Evolutionary conservation across 2,329 filamentous ascomycete genomes (phyloP), one percentile per base, ranked within the genome.

Genomic region (Herpotrichia juniperi): DNA sequence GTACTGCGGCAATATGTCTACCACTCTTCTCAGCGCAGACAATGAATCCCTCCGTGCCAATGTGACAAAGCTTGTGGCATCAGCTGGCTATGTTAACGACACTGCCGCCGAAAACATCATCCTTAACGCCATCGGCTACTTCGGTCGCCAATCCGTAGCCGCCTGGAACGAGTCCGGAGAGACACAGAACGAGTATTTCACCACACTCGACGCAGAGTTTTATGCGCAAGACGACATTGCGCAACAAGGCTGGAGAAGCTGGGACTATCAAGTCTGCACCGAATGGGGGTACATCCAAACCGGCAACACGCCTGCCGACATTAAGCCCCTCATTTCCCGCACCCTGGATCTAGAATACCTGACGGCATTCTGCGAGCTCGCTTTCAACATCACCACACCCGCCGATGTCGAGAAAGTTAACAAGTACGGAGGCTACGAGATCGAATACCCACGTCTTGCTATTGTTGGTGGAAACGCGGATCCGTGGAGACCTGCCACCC

Each of bases 241-340:
- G 39, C 60, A n/a, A 72, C 78, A 50, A 45, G 26, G 22, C n/a
- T 83, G 78, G 75, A 72, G 79, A 22, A 69, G 71, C 48, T 87
- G 85, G 85, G 71, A 75, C 16, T 87, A 86, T 61, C 84, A 85
- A 63, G 80, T 81, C 50, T 67, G 65, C 56, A 63, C 57, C 37
- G 66, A 68, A 80, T 94, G 89, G 90, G 91, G 90, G 9, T 94
- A 85, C 73, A 84, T 93, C 44, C 83, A 87, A 58, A 91, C 88
- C 0, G 90, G 91, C 42, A 87, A 84, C 22, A 85, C 87, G 0
- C 90, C 90, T 0, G 62, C 76, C 0, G 76, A 83, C 51, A 81
- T 86, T 48, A 80, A 87, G 1, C 87, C 91, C 0, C 72, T 96
- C 5, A 78, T 94, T 44, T 93, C 90, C 1, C 87, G 91, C 12